Evolutionary conservation across 768 basidiomycete genomes (phyloP), one percentile per base, ranked within the genome.

Genomic region (Mycena kentingensis): DNA sequence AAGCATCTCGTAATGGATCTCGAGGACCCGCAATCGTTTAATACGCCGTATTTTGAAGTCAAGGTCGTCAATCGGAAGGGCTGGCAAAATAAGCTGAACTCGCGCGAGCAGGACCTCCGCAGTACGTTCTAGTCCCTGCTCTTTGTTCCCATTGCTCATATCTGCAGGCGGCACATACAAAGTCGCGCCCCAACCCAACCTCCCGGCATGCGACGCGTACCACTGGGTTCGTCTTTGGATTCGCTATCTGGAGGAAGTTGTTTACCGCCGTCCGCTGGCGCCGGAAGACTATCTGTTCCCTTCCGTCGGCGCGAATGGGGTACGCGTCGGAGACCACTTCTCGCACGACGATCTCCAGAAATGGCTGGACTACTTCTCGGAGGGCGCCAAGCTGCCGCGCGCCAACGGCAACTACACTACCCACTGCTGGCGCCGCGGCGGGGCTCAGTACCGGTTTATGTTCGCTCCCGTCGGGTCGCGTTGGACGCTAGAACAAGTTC

Each of bases 361-460:
- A 22, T 49, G 55, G 51, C 61, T 74, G 35, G 52, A 53, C 0
- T 52, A 61, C 51, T 71, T 67, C 16, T 49, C 59, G 0, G n/a
- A 15, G 1, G 58, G 68, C 21, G 51, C 49, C 0, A 50, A 54
- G 15, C 8, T 52, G 13, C 36, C 45, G 1, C 36, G 25, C 11
- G 7, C 12, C 0, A 52, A 52, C 41, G 45, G 45, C 19, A 46
- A 28, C 4, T 72, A 50, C 50, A 63, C 68, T 2, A 70, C 71
- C 6, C 70, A 72, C 44, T 69, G 63, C 35, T 70, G 68, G 34
- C 65, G 65, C 8, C 56, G 67, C 16, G 69, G 71, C 4, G 71
- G 72, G 1, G 65, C 68, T 2, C 70, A 72, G 49, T 72, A 72
- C 42, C 52, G 61, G 0, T 69, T 73, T 46, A 71, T 71, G 64